Conservation (phyloP, 306 rosid species). For the Dicorynia guianensis region DNA sequence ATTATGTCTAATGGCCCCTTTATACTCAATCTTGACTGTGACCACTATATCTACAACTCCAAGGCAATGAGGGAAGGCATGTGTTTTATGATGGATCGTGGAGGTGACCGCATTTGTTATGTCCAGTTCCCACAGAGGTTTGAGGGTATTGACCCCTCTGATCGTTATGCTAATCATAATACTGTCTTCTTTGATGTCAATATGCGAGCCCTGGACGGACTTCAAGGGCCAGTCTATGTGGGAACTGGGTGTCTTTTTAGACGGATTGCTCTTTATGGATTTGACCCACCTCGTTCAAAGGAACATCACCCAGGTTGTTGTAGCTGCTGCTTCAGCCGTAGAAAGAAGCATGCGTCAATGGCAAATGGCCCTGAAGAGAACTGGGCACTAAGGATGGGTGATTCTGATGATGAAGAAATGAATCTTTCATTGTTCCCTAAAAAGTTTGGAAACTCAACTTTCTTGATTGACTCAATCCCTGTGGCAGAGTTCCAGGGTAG, state of each 20-base stretch:
- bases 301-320: conserved; percentile 69
- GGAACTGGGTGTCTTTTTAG: conserved; percentile 98
- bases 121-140: conserved; percentile 98
- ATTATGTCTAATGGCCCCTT: conserved; percentile 95
- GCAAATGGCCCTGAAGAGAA: conserved; percentile 68
- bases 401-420: conserved; percentile 91
- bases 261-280: conserved; percentile 88
- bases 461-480: conserved; percentile 92
- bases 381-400: conserved; percentile 83
- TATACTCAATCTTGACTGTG: conserved; percentile 93
- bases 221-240: conserved; percentile 95
- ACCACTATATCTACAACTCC: conserved; percentile 88
- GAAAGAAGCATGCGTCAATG: conserved; percentile 64
- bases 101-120: conserved; percentile 92
- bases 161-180: conserved; percentile 95
- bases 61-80: conserved; percentile 98
- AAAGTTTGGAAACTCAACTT: conserved; percentile 87
- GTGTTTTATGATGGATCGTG: conserved; percentile 99
- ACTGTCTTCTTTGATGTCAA: conserved; percentile 97
- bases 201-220: conserved; percentile 98
- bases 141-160: conserved; percentile 97
- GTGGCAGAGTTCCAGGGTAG: conserved; percentile 98
- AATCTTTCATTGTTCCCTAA: conserved; percentile 78
- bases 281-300: conserved; percentile 92
- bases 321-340: conserved; percentile 72